Base-by-base conservation (phyloP, 352 stramenopile species). In the Phytophthora lateralis region DNA sequence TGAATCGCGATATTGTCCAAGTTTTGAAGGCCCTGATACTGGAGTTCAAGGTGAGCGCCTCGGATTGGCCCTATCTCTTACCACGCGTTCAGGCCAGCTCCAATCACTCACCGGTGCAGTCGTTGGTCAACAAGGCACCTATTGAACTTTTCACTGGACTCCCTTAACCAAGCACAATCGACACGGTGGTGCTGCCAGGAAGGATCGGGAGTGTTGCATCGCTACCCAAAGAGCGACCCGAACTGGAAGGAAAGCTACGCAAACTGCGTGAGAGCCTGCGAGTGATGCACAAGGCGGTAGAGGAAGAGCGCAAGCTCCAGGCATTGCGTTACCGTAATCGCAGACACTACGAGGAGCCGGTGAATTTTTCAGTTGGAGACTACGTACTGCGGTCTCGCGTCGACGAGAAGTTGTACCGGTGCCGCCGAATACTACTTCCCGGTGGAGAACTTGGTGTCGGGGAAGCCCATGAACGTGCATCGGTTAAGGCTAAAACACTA, bases 1-100 rank as follows among this genome's bases (percentile, higher is more conserved):
- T 41, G n/a, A 53, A 53, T n/a, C 6, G 45, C 3, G 45, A 42
- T 26, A 42, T 53, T 42, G 14, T 51, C 10, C 50, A 48, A 48
- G 50, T 57, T 38, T 20, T 57, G 26, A 57, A 57, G 17, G 21
- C 50, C 3, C 26, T 48, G 15, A 48, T 48, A 30, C n/a, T 39
- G 1, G 24, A 57, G 20, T 48, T 57, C 14, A 21, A 29, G 20
- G 12, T 57, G 14, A 48, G 21, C 24, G 35, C 38, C 21, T 14
- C 24, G 4, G 21, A 38, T 12, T 51, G 44, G 26, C 42, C 42
- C 3, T 49, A 49, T 17, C 21, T 49, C 3, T 20, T 35, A 11
- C 44, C 44, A 24, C 27, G 24, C 1, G 24, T 51, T 1, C 44
- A 51, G 10, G 21, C 26, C 15, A 51, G 44, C 27, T 3, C 11